A percentile compares a stretch with the other conserved stretches of the same genome.
Evolutionary conservation across 192 early-diverging fungal genomes (phyloP).

Genomic region (Linnemannia elongata): DNA sequence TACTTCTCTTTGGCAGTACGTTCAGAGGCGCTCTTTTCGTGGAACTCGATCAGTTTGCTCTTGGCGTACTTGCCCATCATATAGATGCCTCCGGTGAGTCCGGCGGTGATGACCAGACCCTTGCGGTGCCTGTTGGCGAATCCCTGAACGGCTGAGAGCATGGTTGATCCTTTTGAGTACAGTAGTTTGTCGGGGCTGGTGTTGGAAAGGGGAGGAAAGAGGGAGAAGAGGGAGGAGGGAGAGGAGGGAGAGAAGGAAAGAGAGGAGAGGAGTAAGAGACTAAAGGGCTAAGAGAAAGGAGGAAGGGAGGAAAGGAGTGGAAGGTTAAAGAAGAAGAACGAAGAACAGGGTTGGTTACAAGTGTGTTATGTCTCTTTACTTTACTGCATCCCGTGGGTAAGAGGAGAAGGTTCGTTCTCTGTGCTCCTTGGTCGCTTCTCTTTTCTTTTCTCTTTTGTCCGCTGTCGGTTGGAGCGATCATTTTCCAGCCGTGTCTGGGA

Average conservation of each 20-base stretch:
- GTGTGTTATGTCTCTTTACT: background rate
- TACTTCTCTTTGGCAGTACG: constrained; percentile 85
- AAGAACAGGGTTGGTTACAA: background rate
- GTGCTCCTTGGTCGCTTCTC: background rate
- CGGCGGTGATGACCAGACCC: constrained; percentile 73
- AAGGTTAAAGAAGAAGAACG: background rate
- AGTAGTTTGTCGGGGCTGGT: background rate
- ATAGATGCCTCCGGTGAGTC: constrained; percentile 79
- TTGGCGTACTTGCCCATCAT: constrained; percentile 80
- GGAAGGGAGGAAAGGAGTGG: background rate
- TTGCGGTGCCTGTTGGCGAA: constrained; percentile 79
- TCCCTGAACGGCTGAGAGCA: constrained; percentile 62
- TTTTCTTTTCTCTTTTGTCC: no score
- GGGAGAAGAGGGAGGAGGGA: background rate
- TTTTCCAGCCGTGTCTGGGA: background rate
- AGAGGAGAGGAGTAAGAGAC: background rate
- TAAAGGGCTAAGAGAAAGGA: background rate
- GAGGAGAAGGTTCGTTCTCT: background rate
- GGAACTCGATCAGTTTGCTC: constrained; percentile 79
- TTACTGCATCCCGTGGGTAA: background rate
- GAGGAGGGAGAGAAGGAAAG: background rate
- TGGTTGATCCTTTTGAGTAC: background rate
- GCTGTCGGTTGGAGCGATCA: background rate
- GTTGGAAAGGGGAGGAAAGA: background rate
- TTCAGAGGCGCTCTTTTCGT: constrained; percentile 74